Evolutionary conservation across 1,284 basidiomycete species (phyloP).

Genomic region (Tetrapyrgos nigripes): DNA sequence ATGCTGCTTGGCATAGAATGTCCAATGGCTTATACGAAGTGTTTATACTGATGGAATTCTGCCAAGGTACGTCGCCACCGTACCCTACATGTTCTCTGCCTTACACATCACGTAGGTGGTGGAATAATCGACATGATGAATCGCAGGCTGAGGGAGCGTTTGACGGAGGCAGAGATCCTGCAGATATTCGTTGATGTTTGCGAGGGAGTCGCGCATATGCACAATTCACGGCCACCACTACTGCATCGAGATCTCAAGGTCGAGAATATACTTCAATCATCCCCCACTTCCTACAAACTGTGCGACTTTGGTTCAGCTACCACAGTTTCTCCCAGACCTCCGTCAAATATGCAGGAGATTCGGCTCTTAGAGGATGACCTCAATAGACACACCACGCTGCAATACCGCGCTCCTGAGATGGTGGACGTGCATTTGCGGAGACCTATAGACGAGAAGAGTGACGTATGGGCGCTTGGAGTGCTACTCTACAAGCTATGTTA

Average conservation of each 20-base stretch:
- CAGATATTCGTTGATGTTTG: constrained; percentile 97
- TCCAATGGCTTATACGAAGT: constrained; percentile 91
- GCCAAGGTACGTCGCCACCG: constrained; percentile 55
- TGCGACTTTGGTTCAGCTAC: constrained; percentile 98
- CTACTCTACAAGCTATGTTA: constrained; percentile 95
- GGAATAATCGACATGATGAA: constrained; percentile 99
- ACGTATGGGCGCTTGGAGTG: constrained; percentile 96
- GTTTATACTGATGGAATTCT: constrained; percentile 99
- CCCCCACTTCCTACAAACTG: constrained; percentile 85
- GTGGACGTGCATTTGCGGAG: constrained; percentile 88
- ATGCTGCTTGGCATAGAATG: constrained; percentile 89
- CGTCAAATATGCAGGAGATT: constrained; percentile 81
- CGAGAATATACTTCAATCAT: constrained; percentile 94
- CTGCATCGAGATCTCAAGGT: constrained; percentile 99
- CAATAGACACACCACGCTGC: constrained; percentile 93
- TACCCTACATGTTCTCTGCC: not conserved
- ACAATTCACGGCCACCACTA: constrained; percentile 87
- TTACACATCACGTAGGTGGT: constrained; percentile 63
- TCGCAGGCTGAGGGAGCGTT: constrained; percentile 88
- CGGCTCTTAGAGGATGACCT: constrained; percentile 90
- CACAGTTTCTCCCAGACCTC: constrained; percentile 71
- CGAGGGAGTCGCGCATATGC: constrained; percentile 95
- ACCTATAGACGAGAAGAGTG: constrained; percentile 92
- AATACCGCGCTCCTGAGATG: constrained; percentile 98
- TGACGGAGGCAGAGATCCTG: constrained; percentile 95